Evolutionary conservation across 208 protist species (phyloP).

Genomic region (Crithidia bombi): DNA sequence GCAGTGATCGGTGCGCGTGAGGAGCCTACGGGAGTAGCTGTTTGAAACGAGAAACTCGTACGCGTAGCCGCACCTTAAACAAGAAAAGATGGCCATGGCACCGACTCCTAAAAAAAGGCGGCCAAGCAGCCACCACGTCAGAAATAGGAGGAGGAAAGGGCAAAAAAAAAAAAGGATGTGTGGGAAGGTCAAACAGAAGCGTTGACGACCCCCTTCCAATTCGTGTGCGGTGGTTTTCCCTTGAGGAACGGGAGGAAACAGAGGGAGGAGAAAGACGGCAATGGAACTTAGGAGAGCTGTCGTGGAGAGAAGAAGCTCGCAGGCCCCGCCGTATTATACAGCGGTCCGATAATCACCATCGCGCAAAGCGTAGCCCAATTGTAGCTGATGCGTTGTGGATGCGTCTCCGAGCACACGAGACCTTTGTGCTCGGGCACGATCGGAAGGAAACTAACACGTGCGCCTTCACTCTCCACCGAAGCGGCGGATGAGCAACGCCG

Average conservation of each 20-base stretch:
- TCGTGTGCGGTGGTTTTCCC: no score
- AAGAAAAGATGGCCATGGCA: slow-evolving; percentile 81
- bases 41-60: slow-evolving; percentile 84
- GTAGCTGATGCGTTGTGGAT: no score
- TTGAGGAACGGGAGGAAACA: no score
- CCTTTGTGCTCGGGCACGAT: background rate
- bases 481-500: background rate
- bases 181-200: no score
- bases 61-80: slow-evolving; percentile 74
- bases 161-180: background rate
- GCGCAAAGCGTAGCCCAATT: no score
- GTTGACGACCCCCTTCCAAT: background rate
- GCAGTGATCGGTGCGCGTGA: slow-evolving; percentile 66
- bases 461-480: background rate
- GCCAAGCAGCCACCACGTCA: background rate
- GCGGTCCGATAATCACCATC: no score
- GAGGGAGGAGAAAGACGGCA: no score
- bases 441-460: background rate
- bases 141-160: background rate
- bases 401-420: background rate
- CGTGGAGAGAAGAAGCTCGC: no score
- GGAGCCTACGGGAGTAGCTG: slow-evolving; percentile 52
- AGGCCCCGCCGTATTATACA: no score
- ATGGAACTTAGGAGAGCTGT: no score
- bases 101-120: no score